phyloP scores from a whole-genome alignment of 371 early-diverging fungal genomes.

The Globomyces sp. region DNA sequence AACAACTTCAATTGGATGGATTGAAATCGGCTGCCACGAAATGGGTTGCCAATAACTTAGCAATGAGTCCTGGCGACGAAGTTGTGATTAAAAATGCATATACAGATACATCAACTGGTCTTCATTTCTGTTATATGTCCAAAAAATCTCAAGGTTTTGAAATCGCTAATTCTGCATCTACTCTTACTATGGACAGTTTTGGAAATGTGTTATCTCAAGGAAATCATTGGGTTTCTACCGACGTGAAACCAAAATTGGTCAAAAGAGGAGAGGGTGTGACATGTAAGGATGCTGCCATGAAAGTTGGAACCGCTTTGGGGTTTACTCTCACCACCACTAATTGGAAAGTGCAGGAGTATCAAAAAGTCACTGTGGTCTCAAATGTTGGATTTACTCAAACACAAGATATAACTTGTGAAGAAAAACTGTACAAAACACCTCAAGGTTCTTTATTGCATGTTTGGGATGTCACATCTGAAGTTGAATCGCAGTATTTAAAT shows the following conservation, averaged over 20 bases:
- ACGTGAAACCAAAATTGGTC: background rate
- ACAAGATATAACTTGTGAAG: constrained; percentile 7
- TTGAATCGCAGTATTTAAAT: constrained; percentile 73
- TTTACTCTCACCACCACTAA: background rate
- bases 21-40: background rate
- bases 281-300: background rate
- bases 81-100: constrained; percentile 3
- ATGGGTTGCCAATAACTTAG: background rate
- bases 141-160: constrained; percentile 10
- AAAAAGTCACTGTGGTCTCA: background rate
- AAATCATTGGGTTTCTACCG: constrained; percentile 6
- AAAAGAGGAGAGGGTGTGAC: background rate
- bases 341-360: background rate
- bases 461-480: constrained; percentile 73
- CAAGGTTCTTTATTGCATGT: constrained; percentile 39
- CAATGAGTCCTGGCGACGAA: background rate
- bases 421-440: constrained; percentile 9
- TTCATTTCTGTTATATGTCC: constrained; percentile 7
- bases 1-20: too few relatives aligned
- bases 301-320: background rate
- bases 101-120: constrained; percentile 1
- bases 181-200: background rate
- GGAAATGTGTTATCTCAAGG: constrained; percentile 9
- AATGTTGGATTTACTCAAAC: background rate
- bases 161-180: constrained; percentile 6